A percentile compares a stretch with the other conserved stretches of the same genome.
phyloP scores from a whole-genome alignment of 768 basidiomycete genomes.

The Psilocybe cyanescens region DNA sequence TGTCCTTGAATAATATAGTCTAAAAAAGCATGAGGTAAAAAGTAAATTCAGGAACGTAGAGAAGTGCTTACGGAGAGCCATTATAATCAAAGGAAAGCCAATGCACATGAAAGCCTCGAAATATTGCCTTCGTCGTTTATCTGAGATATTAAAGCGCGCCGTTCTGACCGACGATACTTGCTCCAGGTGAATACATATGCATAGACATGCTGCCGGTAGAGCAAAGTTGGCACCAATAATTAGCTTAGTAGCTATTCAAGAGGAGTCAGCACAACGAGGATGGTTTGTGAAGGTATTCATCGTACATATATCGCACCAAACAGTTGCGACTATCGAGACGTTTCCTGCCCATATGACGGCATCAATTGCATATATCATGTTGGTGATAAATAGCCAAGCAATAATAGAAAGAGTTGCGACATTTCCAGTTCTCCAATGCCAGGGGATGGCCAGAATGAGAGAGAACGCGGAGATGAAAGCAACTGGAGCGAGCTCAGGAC shows the following conservation, averaged over 20 bases:
- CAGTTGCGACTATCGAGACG: slow-evolving; percentile 37
- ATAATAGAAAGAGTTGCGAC: slow-evolving; percentile 46
- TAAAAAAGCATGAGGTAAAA: slow-evolving; percentile 26
- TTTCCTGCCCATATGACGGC: slow-evolving; percentile 57
- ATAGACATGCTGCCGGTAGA: slow-evolving; percentile 61
- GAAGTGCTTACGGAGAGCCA: slow-evolving; percentile 56
- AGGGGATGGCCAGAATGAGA: too few relatives aligned
- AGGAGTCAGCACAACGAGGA: neutral
- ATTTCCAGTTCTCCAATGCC: too few relatives aligned
- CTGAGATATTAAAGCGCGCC: slow-evolving; percentile 15
- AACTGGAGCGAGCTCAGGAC: too few relatives aligned
- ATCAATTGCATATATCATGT: slow-evolving; percentile 53
- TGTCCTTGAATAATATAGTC: slow-evolving; percentile 63
- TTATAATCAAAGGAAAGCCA: slow-evolving; percentile 57
- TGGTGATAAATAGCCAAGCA: slow-evolving; percentile 49
- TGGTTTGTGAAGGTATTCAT: slow-evolving; percentile 16
- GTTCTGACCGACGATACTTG: slow-evolving; percentile 35
- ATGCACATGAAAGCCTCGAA: slow-evolving; percentile 55
- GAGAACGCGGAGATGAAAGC: too few relatives aligned
- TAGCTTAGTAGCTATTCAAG: slow-evolving; percentile 56
- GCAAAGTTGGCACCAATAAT: slow-evolving; percentile 55
- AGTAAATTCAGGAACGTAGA: neutral
- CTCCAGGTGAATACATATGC: slow-evolving; percentile 58
- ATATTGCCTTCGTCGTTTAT: slow-evolving; percentile 36
- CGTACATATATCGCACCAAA: slow-evolving; percentile 56